These are phyloP conservation scores for Boletus speciosus DNA, from an alignment of 768 basidiomycete species.

Conservation along the genomic window DNA sequence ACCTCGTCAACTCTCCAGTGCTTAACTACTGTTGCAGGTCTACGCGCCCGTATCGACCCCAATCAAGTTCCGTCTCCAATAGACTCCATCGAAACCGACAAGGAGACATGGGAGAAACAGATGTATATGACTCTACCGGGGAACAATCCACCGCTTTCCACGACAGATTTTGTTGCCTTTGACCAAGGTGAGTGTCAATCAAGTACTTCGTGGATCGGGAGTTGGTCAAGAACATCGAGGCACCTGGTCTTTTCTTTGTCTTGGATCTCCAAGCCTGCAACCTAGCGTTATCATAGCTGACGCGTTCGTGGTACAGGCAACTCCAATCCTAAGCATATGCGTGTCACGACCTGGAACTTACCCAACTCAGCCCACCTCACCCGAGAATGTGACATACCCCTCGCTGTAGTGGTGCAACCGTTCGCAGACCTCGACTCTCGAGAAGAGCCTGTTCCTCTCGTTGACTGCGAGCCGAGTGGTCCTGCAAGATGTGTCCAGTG, in stretches of 20 bases:
- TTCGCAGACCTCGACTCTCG: constrained; percentile 77
- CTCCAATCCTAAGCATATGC: constrained; percentile 86
- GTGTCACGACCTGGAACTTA: constrained; percentile 86
- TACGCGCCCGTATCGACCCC: constrained; percentile 80
- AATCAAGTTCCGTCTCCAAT: constrained; percentile 91
- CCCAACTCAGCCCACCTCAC: constrained; percentile 79
- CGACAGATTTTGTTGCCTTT: constrained; percentile 82
- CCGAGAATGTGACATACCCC: constrained; percentile 76
- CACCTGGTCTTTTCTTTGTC: not conserved
- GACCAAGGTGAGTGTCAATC: constrained; percentile 67
- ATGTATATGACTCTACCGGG: constrained; percentile 62
- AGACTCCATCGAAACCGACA: constrained; percentile 74
- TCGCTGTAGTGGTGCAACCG: constrained; percentile 84
- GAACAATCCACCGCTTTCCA: constrained; percentile 74
- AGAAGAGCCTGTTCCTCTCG: constrained; percentile 77
- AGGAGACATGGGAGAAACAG: constrained; percentile 71
- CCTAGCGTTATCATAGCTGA: constrained; percentile 10
- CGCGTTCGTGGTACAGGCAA: constrained; percentile 51
- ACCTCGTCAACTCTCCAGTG: not conserved
- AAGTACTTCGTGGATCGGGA: not conserved
- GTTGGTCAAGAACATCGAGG: not conserved
- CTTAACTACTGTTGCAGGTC: constrained; percentile 43
- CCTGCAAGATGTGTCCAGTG: constrained; percentile 85
- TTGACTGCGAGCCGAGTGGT: constrained; percentile 66
- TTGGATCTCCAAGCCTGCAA: not conserved